phyloP scores from a whole-genome alignment of 495 filamentous ascomycete genomes.

The Daldinia grandis region DNA sequence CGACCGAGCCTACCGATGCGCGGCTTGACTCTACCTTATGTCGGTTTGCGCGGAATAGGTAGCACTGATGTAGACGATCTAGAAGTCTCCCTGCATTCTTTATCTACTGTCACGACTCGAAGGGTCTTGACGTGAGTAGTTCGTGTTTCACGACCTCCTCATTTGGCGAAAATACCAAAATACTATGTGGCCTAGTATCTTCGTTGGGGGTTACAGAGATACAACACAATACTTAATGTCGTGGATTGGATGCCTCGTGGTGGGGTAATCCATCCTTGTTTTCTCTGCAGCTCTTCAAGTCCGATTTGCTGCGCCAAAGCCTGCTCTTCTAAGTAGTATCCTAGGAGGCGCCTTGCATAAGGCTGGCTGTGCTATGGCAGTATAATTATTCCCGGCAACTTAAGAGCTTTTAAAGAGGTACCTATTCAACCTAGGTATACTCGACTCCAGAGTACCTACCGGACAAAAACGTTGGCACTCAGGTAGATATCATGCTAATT shows the following conservation, averaged over 20 bases:
- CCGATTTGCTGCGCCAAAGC: conserved; percentile 10
- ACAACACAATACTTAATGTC: background rate
- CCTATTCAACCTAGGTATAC: background rate
- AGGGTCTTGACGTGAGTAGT: conserved; percentile 33
- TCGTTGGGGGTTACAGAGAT: conserved; percentile 16
- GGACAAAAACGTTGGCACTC: background rate
- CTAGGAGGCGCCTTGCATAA: conserved; percentile 34
- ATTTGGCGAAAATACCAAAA: conserved; percentile 4
- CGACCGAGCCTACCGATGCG: conserved; percentile 1
- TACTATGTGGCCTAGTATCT: conserved; percentile 1
- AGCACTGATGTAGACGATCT: conserved; percentile 25
- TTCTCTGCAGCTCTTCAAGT: conserved; percentile 20
- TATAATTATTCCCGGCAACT: conserved; percentile 15
- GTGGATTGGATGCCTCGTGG: conserved; percentile 7
- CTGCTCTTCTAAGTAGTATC: conserved; percentile 15
- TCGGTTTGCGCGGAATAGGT: conserved; percentile 13
- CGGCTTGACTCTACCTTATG: conserved; percentile 12
- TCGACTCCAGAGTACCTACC: background rate
- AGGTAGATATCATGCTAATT: background rate
- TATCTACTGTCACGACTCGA: conserved; percentile 21
- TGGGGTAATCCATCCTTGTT: conserved; percentile 19
- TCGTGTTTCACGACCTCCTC: conserved; percentile 24
- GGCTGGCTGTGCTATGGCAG: conserved; percentile 21
- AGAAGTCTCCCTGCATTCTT: conserved; percentile 9
- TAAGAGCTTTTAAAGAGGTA: background rate